Evolutionary conservation across 2,329 filamentous ascomycete species (phyloP).

Genomic region (Botryotinia globosa): DNA sequence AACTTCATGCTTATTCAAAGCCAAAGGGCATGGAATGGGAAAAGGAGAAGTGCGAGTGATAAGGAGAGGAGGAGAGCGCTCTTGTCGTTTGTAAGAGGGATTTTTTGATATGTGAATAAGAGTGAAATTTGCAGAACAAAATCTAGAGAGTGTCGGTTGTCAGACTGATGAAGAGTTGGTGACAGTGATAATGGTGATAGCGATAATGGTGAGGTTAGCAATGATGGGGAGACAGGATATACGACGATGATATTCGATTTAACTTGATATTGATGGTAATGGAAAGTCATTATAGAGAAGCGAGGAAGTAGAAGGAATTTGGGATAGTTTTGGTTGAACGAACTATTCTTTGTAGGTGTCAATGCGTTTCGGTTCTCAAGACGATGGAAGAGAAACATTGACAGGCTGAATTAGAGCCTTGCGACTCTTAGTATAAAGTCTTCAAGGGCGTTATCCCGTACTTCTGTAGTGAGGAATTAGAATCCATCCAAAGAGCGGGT

Average conservation of each 20-base stretch:
- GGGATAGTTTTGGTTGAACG: neutral
- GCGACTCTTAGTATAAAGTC: neutral
- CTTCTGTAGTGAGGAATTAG: neutral
- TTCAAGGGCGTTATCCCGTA: rapidly evolving
- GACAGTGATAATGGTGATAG: rapidly evolving
- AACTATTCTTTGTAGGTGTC: neutral
- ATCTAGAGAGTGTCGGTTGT: rapidly evolving
- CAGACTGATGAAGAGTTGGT: neutral
- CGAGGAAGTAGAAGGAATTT: neutral
- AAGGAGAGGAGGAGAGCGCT: neutral
- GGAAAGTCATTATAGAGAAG: neutral
- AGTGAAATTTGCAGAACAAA: neutral
- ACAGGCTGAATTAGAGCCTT: rapidly evolving
- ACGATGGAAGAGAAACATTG: rapidly evolving
- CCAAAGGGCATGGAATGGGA: no score
- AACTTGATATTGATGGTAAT: rapidly evolving
- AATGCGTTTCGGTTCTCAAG: rapidly evolving
- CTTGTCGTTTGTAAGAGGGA: neutral
- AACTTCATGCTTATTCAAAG: no score
- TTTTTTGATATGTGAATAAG: neutral
- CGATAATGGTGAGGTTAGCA: rapidly evolving
- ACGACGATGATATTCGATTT: neutral
- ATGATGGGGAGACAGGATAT: neutral
- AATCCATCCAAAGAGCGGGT: neutral
- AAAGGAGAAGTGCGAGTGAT: no score